Conservation (phyloP, 805 yeast species). For the Yamadazyma paraphyllophila region DNA sequence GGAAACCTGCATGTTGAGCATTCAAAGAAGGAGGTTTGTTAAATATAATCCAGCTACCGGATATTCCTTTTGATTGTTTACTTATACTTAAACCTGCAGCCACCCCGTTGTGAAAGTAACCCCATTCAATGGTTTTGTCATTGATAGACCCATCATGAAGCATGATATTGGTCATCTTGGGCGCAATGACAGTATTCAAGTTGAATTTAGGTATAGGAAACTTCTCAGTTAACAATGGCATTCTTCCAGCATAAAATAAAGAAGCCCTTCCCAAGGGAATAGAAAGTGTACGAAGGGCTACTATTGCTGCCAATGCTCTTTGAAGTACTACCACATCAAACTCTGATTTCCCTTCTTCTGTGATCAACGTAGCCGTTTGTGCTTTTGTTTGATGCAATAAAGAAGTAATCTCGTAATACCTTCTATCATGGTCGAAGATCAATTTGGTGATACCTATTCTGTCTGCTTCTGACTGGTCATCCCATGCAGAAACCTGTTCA, state of each 20-base stretch:
- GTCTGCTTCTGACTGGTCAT: slow-evolving; percentile 68
- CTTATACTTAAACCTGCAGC: slow-evolving; percentile 81
- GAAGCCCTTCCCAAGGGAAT: slow-evolving; percentile 80
- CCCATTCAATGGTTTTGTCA: slow-evolving; percentile 66
- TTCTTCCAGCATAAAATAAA: slow-evolving; percentile 61
- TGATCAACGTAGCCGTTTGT: slow-evolving; percentile 48
- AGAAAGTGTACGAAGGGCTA: slow-evolving; percentile 70
- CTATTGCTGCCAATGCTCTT: slow-evolving; percentile 56
- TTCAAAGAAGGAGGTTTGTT: slow-evolving; percentile 69
- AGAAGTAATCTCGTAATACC: slow-evolving; percentile 74
- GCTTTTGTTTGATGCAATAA: slow-evolving; percentile 67
- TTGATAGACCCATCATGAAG: slow-evolving; percentile 54
- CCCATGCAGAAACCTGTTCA: slow-evolving; percentile 60
- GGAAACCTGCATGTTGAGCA: slow-evolving; percentile 91
- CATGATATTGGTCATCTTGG: slow-evolving; percentile 62
- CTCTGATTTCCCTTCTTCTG: slow-evolving; percentile 46
- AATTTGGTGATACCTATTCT: slow-evolving; percentile 63
- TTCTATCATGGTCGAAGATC: slow-evolving; percentile 72
- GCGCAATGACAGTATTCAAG: slow-evolving; percentile 61
- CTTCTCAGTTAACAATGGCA: slow-evolving; percentile 81
- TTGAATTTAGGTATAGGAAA: slow-evolving; percentile 77
- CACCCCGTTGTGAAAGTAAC: slow-evolving; percentile 88
- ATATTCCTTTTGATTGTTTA: slow-evolving; percentile 61
- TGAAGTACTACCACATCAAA: slow-evolving; percentile 55
- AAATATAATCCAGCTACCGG: slow-evolving; percentile 90